Base-by-base conservation (phyloP, 257 asterid genomes). In the Jacaranda mimosifolia region DNA sequence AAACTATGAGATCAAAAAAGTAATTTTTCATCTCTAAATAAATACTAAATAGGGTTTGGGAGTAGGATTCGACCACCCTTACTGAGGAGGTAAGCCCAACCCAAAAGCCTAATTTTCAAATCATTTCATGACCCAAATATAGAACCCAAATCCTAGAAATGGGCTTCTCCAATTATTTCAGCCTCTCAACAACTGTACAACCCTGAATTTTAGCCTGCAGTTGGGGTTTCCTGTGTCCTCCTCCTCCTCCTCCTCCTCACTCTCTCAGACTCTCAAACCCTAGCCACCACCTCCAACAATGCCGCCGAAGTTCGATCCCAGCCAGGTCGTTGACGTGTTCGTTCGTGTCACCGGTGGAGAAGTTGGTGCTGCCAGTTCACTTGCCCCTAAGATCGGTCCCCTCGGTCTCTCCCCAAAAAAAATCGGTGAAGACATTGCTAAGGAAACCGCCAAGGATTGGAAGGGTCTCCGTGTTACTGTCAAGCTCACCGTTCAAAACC, bases 381-480 rank as follows among this genome's bases (percentile, higher is more conserved):
- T 88, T 77, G 92, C 92, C 6, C 90, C 92, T 13, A 88, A 88
- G 75, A 88, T 88, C 72, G 92, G 90, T 42, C 92, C 92, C 0
- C 87, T 88, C 19, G 90, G 92, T 55, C 90, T 88, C 15, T 88
- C 90, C 52, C 92, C 92, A 1, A 86, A 88, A 68, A 88, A 88
- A 73, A 88, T 88, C 74, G 92, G 92, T 3, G 92, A 88, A 77
- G 92, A 88, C 85, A 88, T 88, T 59, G 92, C 92, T 3, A 88
- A 88, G 79, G 92, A 88, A 21, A 88, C 92, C 3, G 87, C 92
- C 14, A 88, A 88, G 85, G 92, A 88, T 35, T 88, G 92, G 92
- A 88, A 88, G 86, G 92, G 92, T 63, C 90, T 88, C 70, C 90
- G 92, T 52, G 92, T 88, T 53, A 88, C 92, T 26, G 92, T 88